phyloP scores from a whole-genome alignment of 257 asterid species.

The Rubia yunnanensis region DNA sequence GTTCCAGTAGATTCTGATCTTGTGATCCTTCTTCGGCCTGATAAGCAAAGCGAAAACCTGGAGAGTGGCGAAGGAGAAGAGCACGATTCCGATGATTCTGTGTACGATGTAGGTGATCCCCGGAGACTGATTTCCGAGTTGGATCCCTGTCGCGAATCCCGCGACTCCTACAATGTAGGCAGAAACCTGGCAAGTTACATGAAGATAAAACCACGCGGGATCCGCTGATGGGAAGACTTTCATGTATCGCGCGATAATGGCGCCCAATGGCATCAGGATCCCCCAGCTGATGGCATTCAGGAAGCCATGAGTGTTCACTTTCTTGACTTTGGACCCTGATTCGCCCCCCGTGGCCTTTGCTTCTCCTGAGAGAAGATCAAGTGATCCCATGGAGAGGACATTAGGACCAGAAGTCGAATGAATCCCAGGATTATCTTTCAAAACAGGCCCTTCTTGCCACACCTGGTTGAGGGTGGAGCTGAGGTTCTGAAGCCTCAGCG shows the following conservation, averaged over 20 bases:
- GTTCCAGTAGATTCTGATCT: conserved; percentile 75
- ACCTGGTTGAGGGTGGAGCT: conserved; percentile 59
- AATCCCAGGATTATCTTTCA: conserved; percentile 45
- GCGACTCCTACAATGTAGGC: conserved; percentile 76
- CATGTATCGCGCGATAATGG: conserved; percentile 61
- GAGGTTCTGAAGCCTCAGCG: conserved; percentile 39
- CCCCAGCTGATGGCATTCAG: conserved; percentile 84
- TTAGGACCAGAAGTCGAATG: conserved; percentile 52
- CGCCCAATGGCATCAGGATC: conserved; percentile 66
- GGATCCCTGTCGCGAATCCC: conserved; percentile 85
- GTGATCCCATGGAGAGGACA: conserved; percentile 44
- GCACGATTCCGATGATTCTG: conserved; percentile 57
- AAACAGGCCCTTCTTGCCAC: conserved; percentile 93
- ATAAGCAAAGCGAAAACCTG: conserved; percentile 78
- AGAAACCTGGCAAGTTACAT: conserved; percentile 50
- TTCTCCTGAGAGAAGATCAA: conserved; percentile 57
- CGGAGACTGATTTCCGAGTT: conserved; percentile 58
- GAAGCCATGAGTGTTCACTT: conserved; percentile 60
- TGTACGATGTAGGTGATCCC: conserved; percentile 55
- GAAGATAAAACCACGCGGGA: conserved; percentile 91
- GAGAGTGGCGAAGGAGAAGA: conserved; percentile 62
- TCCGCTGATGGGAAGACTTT: conserved; percentile 67
- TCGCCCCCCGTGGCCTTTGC: conserved; percentile 25
- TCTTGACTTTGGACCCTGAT: conserved; percentile 20
- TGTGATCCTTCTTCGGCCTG: conserved; percentile 88